A percentile compares a stretch with the other conserved stretches of the same genome.
These are phyloP conservation scores for Saturnispora gosingensis DNA, from an alignment of 805 yeast species.

Conservation along the genomic window DNA sequence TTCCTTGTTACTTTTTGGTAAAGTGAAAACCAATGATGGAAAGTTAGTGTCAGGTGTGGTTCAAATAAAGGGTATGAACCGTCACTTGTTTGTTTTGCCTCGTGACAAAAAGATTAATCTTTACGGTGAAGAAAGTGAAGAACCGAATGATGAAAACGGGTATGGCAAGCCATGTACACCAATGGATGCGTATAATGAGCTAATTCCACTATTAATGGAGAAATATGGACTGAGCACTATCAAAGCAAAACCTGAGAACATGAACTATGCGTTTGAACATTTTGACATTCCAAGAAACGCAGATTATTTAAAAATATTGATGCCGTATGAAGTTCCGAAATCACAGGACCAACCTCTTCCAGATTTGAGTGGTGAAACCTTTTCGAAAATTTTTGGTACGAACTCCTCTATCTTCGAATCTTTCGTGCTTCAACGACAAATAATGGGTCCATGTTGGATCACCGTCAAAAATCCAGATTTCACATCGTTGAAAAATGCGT, in stretches of 20 bases:
- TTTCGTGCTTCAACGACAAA: constrained; percentile 68
- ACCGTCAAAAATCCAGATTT: constrained; percentile 60
- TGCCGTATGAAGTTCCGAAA: constrained; percentile 65
- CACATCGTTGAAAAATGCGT: constrained; percentile 45
- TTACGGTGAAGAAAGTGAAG: constrained; percentile 36
- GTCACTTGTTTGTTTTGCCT: constrained; percentile 76
- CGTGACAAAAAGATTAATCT: constrained; percentile 32
- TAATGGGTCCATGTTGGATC: constrained; percentile 99
- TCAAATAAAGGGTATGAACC: constrained; percentile 57
- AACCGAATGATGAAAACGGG: constrained; percentile 17
- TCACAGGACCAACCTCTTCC: constrained; percentile 43
- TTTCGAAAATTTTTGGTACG: constrained; percentile 72
- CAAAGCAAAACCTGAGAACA: constrained; percentile 60
- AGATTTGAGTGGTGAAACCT: constrained; percentile 66
- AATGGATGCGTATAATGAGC: constrained; percentile 69
- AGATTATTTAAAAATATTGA: constrained; percentile 66
- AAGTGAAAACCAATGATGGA: constrained; percentile 51
- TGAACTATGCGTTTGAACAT: constrained; percentile 83
- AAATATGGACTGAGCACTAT: constrained; percentile 53
- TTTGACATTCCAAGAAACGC: constrained; percentile 70
- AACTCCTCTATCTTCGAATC: constrained; percentile 69
- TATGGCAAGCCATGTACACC: constrained; percentile 34
- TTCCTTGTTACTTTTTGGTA: constrained; percentile 70
- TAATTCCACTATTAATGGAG: constrained; percentile 53
- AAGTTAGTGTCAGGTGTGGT: constrained; percentile 63